These are phyloP conservation scores for Rhytidiadelphus loreus DNA, from an alignment of 225 moss, liverwort and hornwort genomes.

Conservation along the genomic window DNA sequence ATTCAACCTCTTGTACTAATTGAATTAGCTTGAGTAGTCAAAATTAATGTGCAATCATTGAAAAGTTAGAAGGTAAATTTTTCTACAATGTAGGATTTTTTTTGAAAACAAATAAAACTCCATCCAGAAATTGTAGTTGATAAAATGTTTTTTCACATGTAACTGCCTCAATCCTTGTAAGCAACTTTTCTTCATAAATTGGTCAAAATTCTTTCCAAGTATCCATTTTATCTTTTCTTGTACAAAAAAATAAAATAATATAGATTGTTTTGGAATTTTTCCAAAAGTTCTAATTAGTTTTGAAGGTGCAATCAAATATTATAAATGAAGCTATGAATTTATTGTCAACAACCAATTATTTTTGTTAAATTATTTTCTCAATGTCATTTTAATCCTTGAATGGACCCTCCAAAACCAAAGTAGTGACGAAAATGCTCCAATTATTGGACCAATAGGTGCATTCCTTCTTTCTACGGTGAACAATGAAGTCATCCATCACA, in stretches of 20 bases:
- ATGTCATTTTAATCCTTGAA: too few species aligned
- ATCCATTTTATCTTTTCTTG: neutral
- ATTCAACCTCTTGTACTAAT: too few species aligned
- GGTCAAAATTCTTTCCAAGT: neutral
- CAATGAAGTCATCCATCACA: fast-evolving
- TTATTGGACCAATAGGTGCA: neutral
- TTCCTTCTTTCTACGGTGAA: neutral
- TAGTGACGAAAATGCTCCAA: neutral
- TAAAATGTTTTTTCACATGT: neutral
- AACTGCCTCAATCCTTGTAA: neutral
- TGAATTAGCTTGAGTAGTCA: neutral
- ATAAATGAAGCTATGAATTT: too few species aligned
- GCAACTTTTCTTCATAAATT: neutral
- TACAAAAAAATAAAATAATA: neutral
- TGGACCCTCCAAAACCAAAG: too few species aligned
- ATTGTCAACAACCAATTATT: too few species aligned
- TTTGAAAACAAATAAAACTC: neutral
- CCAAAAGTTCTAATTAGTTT: too few species aligned
- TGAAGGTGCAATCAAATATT: too few species aligned
- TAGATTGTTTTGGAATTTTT: too few species aligned
- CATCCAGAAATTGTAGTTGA: neutral
- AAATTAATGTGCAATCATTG: neutral
- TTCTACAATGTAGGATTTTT: neutral
- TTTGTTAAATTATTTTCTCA: too few species aligned
- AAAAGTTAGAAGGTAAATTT: neutral